Evolutionary conservation across 768 basidiomycete genomes (phyloP).

Genomic region (Gautieria morchelliformis): DNA sequence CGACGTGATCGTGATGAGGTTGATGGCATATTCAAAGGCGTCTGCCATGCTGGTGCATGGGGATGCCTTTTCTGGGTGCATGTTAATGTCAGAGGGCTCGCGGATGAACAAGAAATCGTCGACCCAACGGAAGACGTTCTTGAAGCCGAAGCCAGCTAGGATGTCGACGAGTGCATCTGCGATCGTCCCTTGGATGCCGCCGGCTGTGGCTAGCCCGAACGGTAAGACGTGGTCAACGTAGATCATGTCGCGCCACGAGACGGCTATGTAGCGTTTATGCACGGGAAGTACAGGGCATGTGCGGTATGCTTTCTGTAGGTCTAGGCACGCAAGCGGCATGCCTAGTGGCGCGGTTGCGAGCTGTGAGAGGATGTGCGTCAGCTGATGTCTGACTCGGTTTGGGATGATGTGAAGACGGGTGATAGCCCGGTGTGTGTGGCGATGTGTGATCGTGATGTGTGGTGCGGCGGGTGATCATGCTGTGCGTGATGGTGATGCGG

Average conservation of each 20-base stretch:
- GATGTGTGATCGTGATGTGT: not conserved
- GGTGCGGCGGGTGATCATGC: too few species aligned
- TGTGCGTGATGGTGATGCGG: not conserved
- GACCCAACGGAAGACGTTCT: not conserved
- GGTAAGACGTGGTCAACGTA: too few species aligned
- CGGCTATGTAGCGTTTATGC: not conserved
- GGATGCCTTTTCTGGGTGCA: not conserved
- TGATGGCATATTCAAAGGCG: not conserved
- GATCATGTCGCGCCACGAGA: not conserved
- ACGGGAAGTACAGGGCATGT: not conserved
- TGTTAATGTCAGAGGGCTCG: not conserved
- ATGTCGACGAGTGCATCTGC: not conserved
- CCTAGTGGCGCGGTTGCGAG: not conserved
- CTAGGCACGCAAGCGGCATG: not conserved
- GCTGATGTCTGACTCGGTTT: not conserved
- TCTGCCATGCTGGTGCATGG: not conserved
- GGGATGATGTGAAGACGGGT: not conserved
- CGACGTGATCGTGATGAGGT: not conserved
- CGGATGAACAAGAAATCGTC: not conserved
- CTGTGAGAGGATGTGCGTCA: not conserved
- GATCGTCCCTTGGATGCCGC: too few species aligned
- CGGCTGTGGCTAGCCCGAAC: too few species aligned
- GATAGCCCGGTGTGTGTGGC: not conserved
- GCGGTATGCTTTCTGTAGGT: too few species aligned
- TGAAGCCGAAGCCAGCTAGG: not conserved